Evolutionary conservation across 768 basidiomycete genomes (phyloP), one percentile per base, ranked within the genome.

Genomic region (Leccinum subgranulosum): DNA sequence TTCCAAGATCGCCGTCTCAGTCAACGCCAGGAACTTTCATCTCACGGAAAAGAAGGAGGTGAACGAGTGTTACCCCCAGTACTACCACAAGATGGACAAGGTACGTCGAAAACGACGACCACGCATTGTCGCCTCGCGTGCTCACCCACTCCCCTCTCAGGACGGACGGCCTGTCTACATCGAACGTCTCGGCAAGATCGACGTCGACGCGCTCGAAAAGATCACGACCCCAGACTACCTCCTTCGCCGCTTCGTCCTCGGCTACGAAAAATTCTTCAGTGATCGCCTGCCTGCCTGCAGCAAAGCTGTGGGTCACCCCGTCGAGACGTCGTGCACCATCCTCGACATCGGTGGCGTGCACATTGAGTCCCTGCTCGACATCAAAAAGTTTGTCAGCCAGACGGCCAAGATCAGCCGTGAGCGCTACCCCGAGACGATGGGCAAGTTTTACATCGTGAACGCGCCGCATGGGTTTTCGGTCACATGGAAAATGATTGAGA

Each of bases 391-490:
- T 78, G 89, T 98, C 45, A 81, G 79, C 59, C 74, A 82, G 21
- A 90, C 94, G 0, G 77, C 88, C 1, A 68, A 71, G 25, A 87
- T 99, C 73, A 91, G 92, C 12, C 94, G 97, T 73, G 84, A 97
- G 76, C 81, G 90, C 63, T 98, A 94, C 73, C 92, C 94, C 1
- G 92, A 96, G 73, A 84, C 81, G 63, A 93, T 98, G 96, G 96
- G 96, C 77, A 92, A 91, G 71, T 98, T 99, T 79, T 99, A 92
- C 80, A 94, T 98, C 81, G 90, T 97, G 81, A 98, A 98, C 69
- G 91, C 93, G 0, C 96, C 96, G 0, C 98, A 88, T 85, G 81
- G 85, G 51, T 99, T 99, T 78, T 83, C 84, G 53, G 82, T 88
- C 39, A 89, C 96, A 21, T 99, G 95, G 95, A 69, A 77, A 21